Percentiles rank a stretch among this genome's conserved stretches.
Conservation (phyloP, 306 rosid species). For the Begonia peltatifolia region DNA sequence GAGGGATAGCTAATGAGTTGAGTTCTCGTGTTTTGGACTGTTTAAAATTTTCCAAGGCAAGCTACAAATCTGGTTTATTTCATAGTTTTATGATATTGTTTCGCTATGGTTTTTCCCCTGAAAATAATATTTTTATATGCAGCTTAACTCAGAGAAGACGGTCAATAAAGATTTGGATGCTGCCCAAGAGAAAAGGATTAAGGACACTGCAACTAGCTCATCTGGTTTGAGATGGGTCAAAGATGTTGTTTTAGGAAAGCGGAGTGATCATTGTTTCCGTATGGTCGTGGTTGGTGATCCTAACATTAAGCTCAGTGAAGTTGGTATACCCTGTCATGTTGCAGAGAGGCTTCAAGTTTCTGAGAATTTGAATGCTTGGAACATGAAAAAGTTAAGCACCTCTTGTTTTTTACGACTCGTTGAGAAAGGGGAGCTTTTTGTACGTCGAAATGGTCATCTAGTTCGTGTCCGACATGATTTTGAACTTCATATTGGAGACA, state of each 20-base stretch:
- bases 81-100: constrained; percentile 6
- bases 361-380: constrained; percentile 53
- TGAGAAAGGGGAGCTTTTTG: constrained; percentile 51
- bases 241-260: constrained; percentile 88
- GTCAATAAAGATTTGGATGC: constrained; percentile 32
- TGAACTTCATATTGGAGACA: constrained; percentile 55
- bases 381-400: constrained; percentile 34
- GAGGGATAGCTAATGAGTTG: constrained; percentile 68
- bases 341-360: constrained; percentile 66
- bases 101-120: constrained; percentile 14
- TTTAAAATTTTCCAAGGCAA: constrained; percentile 77
- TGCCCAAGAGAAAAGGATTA: constrained; percentile 32
- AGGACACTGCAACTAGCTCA: constrained; percentile 51
- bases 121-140: constrained; percentile 26
- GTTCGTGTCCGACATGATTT: constrained; percentile 28
- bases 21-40: constrained; percentile 71
- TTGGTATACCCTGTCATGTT: constrained; percentile 71
- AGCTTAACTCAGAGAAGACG: constrained; percentile 59
- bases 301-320: constrained; percentile 56
- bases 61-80: constrained; percentile 12
- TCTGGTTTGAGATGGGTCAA: constrained; percentile 92
- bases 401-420: constrained; percentile 43
- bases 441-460: constrained; percentile 34
- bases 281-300: constrained; percentile 89
- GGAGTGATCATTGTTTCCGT: constrained; percentile 72